Base-by-base conservation (phyloP, 2,329 filamentous ascomycete species). In the Cladosporium velox region DNA sequence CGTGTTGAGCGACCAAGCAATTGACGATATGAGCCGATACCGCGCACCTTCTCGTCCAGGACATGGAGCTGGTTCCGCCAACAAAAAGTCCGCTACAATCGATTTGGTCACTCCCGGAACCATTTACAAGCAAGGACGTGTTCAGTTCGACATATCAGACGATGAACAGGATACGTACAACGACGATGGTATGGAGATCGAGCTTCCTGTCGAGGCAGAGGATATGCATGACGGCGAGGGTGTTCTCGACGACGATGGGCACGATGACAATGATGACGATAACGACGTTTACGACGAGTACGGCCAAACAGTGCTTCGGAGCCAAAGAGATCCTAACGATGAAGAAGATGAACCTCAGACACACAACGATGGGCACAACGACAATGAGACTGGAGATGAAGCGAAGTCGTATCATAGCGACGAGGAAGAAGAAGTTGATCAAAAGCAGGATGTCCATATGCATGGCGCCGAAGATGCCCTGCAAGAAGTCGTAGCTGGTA, bases 281-380 rank as follows among this genome's bases (percentile, higher is more conserved):
- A 57, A 64, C 26, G 76, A 78, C 41, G 68, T 71, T 51, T 71
- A 73, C 58, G 78, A 81, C 63, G 78, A 79, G 55, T 78, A 78
- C 59, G 75, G 78, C 64, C 72, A 77, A 64, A 72, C 70, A n/a
- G 71, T 77, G 26, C 64, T 76, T 49, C 68, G 71, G 24, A 77
- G 76, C 67, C 74, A 77, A 66, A 64, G 67, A 15, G 67, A 71
- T 10, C 49, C 65, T 3, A 67, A 70, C 1, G 69, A 64, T 5
- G 51, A 57, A 47, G 35, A 47, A 30, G 57, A 26, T 15, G 26
- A 60, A 41, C 7, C 28, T 7, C 28, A 55, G 4, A 7, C 10
- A 15, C 52, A 55, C 52, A 32, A 21, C 1, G 18, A 32, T 55
- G 44, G 41, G 14, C 51, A 21, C 6, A 35, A 55, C 4, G 32